Evolutionary conservation across 352 stramenopile species (phyloP).

Genomic region (Pythium myriotylum): DNA sequence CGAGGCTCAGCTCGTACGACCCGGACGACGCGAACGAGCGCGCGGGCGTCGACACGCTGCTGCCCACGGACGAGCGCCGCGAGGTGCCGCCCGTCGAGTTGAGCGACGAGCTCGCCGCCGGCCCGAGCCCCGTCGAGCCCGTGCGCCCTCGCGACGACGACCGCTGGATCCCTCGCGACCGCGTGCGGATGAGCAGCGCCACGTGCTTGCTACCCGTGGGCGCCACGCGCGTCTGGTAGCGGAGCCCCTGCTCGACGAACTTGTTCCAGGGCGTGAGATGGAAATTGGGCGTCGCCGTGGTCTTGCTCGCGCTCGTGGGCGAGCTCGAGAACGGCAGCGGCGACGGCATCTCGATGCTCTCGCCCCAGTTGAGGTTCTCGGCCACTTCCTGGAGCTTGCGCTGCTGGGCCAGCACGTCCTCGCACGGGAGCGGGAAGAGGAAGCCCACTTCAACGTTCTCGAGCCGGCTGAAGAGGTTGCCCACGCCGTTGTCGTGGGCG

Average conservation of each 20-base stretch:
- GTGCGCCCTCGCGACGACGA: too few relatives aligned
- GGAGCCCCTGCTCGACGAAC: constrained; percentile 67
- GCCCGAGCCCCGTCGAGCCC: constrained; percentile 1
- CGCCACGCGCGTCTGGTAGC: constrained; percentile 60
- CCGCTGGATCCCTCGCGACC: constrained; percentile 32
- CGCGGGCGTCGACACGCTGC: neutral
- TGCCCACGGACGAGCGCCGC: neutral
- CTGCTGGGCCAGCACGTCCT: constrained; percentile 80
- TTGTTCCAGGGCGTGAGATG: constrained; percentile 71
- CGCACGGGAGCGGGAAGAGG: constrained; percentile 76
- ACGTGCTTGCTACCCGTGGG: constrained; percentile 65
- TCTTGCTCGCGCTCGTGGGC: neutral
- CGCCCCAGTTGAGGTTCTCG: constrained; percentile 67
- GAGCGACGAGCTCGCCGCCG: neutral
- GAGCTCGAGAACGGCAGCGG: constrained; percentile 27
- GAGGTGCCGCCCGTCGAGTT: neutral
- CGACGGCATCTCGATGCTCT: constrained; percentile 25
- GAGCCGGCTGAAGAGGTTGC: constrained; percentile 57
- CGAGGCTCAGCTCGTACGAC: constrained; percentile 51
- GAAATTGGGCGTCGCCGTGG: constrained; percentile 70
- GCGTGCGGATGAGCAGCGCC: constrained; percentile 40
- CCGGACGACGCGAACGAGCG: constrained; percentile 37
- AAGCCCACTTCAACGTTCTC: constrained; percentile 75
- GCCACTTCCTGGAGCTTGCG: constrained; percentile 80
- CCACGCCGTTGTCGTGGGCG: constrained; percentile 39